These are phyloP conservation scores for Venturia pyrina DNA, from an alignment of 2,329 filamentous ascomycete genomes.

Conservation along the genomic window DNA sequence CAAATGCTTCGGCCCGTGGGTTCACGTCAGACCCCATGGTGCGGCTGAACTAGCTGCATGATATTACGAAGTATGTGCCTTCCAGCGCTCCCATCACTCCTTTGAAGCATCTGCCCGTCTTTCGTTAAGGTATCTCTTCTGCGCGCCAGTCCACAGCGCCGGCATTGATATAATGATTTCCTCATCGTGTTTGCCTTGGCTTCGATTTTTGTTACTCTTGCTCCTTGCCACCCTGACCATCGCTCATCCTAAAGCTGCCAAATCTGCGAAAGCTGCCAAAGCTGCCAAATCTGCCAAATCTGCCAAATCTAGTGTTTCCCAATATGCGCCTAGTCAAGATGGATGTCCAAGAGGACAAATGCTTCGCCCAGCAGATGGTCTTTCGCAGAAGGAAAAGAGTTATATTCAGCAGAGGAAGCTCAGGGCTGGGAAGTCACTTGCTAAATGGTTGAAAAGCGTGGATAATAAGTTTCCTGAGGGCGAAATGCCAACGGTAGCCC, in stretches of 20 bases:
- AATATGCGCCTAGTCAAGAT: neutral
- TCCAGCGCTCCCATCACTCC: neutral
- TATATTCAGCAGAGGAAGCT: slow-evolving; percentile 7
- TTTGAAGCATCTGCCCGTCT: neutral
- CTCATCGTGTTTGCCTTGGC: neutral
- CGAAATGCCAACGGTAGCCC: slow-evolving; percentile 31
- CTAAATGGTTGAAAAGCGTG: slow-evolving; percentile 3
- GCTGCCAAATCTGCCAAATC: too few species aligned
- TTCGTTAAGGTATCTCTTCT: neutral
- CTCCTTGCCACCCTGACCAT: neutral
- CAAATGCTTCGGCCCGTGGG: neutral
- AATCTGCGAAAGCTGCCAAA: neutral
- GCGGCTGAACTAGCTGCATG: neutral
- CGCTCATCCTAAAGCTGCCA: neutral
- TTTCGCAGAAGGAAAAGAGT: slow-evolving; percentile 2
- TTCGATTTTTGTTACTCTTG: neutral
- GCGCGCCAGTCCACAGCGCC: neutral
- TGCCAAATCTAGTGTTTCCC: neutral
- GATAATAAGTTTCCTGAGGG: slow-evolving; percentile 21
- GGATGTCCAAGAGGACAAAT: slow-evolving; percentile 7
- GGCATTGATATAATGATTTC: neutral
- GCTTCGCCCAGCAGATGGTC: slow-evolving; percentile 6
- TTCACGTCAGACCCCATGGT: neutral
- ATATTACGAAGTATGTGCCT: neutral
- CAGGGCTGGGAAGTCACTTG: neutral